These are phyloP conservation scores for Trichoderma lentiforme DNA, from an alignment of 2,329 filamentous ascomycete species.

Conservation along the genomic window DNA sequence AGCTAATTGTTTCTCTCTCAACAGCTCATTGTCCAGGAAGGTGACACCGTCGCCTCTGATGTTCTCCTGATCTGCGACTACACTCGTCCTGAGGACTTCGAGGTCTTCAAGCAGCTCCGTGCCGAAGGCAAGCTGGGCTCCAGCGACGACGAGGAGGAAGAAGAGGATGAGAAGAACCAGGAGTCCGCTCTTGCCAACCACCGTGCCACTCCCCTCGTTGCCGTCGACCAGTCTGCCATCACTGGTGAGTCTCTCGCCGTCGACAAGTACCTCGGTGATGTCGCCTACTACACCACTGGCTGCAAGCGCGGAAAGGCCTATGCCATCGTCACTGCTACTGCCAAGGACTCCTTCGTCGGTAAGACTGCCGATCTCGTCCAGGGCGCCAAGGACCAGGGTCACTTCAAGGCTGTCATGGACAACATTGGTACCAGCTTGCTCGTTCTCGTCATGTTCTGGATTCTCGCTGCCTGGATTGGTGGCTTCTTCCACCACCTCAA, in stretches of 20 bases:
- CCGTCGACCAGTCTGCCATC: constrained; percentile 83
- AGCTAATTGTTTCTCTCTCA: neutral
- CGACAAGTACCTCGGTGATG: constrained; percentile 80
- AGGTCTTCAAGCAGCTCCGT: constrained; percentile 17
- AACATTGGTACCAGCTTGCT: constrained; percentile 79
- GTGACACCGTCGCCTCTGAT: constrained; percentile 87
- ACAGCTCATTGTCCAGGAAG: constrained; percentile 63
- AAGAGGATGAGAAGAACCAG: constrained; percentile 5
- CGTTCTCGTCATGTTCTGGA: constrained; percentile 74
- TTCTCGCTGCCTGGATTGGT: constrained; percentile 79
- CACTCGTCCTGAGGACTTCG: constrained; percentile 66
- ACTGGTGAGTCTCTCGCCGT: constrained; percentile 90
- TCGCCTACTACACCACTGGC: constrained; percentile 79
- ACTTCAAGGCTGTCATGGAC: constrained; percentile 90
- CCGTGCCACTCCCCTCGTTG: constrained; percentile 10
- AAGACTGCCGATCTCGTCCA: constrained; percentile 81
- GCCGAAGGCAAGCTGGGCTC: constrained; percentile 14
- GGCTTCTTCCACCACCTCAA: constrained; percentile 83
- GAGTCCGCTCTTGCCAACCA: constrained; percentile 4
- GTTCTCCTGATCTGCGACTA: constrained; percentile 80
- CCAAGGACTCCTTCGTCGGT: constrained; percentile 88
- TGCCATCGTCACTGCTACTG: constrained; percentile 76
- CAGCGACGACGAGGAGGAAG: constrained; percentile 7
- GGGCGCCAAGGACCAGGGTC: constrained; percentile 70
- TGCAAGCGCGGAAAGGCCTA: constrained; percentile 89